A percentile compares a stretch with the other conserved stretches of the same genome.
Conservation (phyloP, 2,329 filamentous ascomycete species). For the Pseudogymnoascus sp. region DNA sequence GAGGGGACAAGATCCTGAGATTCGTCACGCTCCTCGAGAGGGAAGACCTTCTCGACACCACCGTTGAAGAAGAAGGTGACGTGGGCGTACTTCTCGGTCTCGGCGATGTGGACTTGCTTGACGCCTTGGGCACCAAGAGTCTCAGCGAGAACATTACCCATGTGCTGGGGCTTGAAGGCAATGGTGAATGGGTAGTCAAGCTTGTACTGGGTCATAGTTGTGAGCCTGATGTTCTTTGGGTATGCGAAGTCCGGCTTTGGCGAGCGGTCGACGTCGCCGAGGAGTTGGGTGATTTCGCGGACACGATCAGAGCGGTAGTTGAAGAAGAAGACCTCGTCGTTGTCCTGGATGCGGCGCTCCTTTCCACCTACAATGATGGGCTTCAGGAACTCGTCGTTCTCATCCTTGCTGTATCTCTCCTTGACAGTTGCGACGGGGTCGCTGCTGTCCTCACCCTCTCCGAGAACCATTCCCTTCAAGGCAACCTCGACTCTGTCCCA, state of each 20-base stretch:
- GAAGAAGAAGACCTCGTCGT: constrained; percentile 97
- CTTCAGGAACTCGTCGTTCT: constrained; percentile 97
- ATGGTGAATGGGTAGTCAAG: constrained; percentile 84
- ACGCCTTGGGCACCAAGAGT: constrained; percentile 85
- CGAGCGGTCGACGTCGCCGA: constrained; percentile 87
- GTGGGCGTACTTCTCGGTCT: constrained; percentile 99
- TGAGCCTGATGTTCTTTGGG: constrained; percentile 78
- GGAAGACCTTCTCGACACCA: constrained; percentile 92
- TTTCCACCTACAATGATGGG: constrained; percentile 90
- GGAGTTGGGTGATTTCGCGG: constrained; percentile 88
- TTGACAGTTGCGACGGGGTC: constrained; percentile 84
- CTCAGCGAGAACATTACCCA: constrained; percentile 97
- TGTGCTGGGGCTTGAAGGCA: constrained; percentile 88
- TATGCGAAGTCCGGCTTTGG: constrained; percentile 86
- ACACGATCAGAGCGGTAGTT: constrained; percentile 99
- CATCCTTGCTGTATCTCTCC: constrained; percentile 76
- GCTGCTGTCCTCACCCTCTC: constrained; percentile 76
- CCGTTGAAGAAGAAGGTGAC: constrained; percentile 99
- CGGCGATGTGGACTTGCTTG: constrained; percentile 91
- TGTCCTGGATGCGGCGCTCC: constrained; percentile 77
- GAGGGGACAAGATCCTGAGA: constrained; percentile 70
- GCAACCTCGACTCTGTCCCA: constrained; percentile 93
- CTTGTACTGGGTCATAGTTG: constrained; percentile 99
- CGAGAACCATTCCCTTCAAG: constrained; percentile 75
- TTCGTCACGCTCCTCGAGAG: constrained; percentile 84